These are phyloP conservation scores for Raphanus sativus DNA, from an alignment of 345 rosid genomes.

Conservation along the genomic window DNA sequence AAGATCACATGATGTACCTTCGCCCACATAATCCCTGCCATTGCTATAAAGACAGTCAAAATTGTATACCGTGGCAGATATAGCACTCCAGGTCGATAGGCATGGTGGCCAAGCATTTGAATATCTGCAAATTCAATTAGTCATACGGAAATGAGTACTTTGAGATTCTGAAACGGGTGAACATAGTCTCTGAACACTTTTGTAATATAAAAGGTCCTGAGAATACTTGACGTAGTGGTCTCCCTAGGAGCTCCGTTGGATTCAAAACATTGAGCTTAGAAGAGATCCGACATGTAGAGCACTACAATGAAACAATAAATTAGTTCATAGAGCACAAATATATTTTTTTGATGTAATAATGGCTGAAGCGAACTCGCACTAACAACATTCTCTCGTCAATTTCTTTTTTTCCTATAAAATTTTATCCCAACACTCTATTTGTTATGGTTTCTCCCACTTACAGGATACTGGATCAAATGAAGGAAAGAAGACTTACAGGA, in stretches of 20 bases:
- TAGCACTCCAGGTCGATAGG: conserved; percentile 94
- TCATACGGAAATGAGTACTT: conserved; percentile 35
- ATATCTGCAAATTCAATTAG: conserved; percentile 56
- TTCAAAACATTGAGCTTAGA: conserved; percentile 98
- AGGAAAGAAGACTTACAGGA: too few relatives aligned
- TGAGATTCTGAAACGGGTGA: conserved; percentile 22
- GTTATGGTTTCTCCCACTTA: too few relatives aligned
- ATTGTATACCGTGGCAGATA: conserved; percentile 96
- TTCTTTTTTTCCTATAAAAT: too few relatives aligned
- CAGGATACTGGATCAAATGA: too few relatives aligned
- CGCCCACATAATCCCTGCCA: conserved; percentile 82
- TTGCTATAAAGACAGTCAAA: conserved; percentile 77
- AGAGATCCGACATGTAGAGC: conserved; percentile 49
- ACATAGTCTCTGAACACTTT: conserved; percentile 51
- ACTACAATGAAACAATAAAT: too few relatives aligned
- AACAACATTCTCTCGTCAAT: too few relatives aligned
- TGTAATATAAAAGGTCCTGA: conserved; percentile 50
- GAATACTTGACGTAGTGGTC: conserved; percentile 95
- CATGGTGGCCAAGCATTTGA: conserved; percentile 93
- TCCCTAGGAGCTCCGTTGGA: conserved; percentile 96
- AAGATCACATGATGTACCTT: conserved; percentile 52
- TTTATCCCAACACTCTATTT: too few relatives aligned
- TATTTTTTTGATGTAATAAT: too few relatives aligned
- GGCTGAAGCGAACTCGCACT: too few relatives aligned
- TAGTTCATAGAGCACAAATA: too few relatives aligned